Evolutionary conservation across 192 early-diverging fungal species (phyloP), one percentile per base, ranked within the genome.

Genomic region (Mortierella hygrophila): DNA sequence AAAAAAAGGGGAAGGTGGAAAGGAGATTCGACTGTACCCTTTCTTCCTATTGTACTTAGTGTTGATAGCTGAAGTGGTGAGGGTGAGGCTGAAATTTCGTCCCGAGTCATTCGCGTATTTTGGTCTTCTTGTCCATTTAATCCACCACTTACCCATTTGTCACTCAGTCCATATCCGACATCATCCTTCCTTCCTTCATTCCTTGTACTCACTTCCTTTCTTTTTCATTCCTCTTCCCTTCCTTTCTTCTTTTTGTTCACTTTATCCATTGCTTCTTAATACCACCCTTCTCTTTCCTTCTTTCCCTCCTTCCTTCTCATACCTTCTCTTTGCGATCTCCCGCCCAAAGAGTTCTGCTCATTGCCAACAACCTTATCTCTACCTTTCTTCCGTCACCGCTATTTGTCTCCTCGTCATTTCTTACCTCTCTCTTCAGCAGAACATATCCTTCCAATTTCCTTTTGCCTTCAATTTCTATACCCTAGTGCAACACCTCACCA

Each of bases 1-100:
- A 72, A 72, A 68, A 68, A 70, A 69, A 65, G 77, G 40, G 77
- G 55, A 49, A 60, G 21, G 13, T 4, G 69, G 21, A 41, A 70
- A 41, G 69, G 41, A 47, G 40, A 74, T 49, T 44, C 54, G 70
- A 71, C 69, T 71, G 70, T 49, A 15, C 74, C 35, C 35, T 38
- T 32, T 37, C 9, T 8, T 23, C 35, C 32, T 18, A 23, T 29
- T 52, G 21, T 3, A 7, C 35, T 26, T 57, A n/a, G 23, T 57
- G 54, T 16, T 52, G 49, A 20, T 52, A 16, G 18, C 16, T 52
- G 10, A 57, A 10, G 23, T 57, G 55, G 55, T 57, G 60, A 65
- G 29, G 29, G 55, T 57, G 60, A 65, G 29, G 29, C 13, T 65
- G 60, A 65, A 32, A 32, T 29, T 26, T 15, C 11, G 26, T 32